Conservation (phyloP, 768 basidiomycete species). For the Pulveroboletus ravenelii region DNA sequence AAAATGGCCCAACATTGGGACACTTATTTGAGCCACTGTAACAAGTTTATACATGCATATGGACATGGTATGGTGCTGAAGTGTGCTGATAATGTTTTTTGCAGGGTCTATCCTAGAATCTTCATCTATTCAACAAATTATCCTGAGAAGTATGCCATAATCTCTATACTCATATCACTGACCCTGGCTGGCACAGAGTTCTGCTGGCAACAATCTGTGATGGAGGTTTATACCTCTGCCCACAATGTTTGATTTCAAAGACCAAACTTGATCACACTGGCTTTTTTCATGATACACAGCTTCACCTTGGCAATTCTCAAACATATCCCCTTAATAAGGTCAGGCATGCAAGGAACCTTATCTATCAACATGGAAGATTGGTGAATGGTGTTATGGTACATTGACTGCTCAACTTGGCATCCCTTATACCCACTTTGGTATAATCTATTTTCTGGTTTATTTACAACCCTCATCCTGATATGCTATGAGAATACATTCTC, state of each 20-base stretch:
- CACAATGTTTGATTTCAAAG: not conserved
- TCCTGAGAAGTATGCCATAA: too few relatives aligned
- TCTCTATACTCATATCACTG: too few relatives aligned
- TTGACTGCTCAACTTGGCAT: too few relatives aligned
- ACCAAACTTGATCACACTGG: not conserved
- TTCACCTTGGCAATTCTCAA: not conserved
- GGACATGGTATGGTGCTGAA: not conserved
- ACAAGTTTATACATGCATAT: not conserved
- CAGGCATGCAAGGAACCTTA: not conserved
- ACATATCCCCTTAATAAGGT: not conserved
- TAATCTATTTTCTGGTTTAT: too few relatives aligned
- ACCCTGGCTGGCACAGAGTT: too few relatives aligned
- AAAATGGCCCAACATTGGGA: too few relatives aligned
- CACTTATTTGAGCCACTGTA: too few relatives aligned
- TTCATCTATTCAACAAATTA: too few relatives aligned
- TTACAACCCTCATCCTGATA: too few relatives aligned
- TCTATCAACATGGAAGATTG: not conserved
- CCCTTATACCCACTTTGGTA: too few relatives aligned
- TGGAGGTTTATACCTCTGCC: not conserved
- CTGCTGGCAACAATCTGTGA: not conserved
- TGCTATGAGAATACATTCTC: too few relatives aligned
- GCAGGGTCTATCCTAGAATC: too few relatives aligned
- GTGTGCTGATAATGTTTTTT: not conserved
- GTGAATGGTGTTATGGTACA: not conserved
- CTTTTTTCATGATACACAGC: not conserved